phyloP scores from a whole-genome alignment of 129 eudicot species.

The Escallonia rubra region DNA sequence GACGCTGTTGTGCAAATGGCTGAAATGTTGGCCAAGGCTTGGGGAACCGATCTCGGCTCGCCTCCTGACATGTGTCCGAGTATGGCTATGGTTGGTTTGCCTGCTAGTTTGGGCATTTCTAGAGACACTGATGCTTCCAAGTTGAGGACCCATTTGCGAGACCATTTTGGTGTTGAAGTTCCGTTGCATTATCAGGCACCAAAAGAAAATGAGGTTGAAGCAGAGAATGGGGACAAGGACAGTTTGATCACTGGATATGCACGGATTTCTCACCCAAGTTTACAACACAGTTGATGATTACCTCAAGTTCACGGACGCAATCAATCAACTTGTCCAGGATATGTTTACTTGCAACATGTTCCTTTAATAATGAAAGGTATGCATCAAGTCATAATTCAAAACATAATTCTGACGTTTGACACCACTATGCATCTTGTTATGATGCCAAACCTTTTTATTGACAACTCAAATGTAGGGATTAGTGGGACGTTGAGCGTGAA shows the following conservation, averaged over 20 bases:
- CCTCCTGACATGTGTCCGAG: constrained; percentile 86
- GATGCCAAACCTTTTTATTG: no score
- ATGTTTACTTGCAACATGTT: constrained; percentile 55
- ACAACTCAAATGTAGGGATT: no score
- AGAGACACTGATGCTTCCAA: constrained; percentile 56
- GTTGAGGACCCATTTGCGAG: constrained; percentile 66
- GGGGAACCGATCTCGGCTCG: constrained; percentile 76
- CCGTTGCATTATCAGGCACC: constrained; percentile 66
- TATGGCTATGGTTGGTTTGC: constrained; percentile 89
- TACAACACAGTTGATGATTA: constrained; percentile 77
- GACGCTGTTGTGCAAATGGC: constrained; percentile 71
- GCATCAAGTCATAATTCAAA: no score
- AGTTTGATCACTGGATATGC: constrained; percentile 68
- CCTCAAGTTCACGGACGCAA: constrained; percentile 64
- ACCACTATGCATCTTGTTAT: no score
- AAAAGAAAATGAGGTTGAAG: constrained; percentile 38
- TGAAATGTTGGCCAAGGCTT: constrained; percentile 63
- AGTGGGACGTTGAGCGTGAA: no score
- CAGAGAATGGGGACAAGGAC: no score
- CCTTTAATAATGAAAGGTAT: no score
- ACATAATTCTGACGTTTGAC: no score
- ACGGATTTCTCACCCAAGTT: constrained; percentile 91
- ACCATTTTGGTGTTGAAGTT: constrained; percentile 64
- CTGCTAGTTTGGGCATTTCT: constrained; percentile 50
- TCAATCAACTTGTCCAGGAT: constrained; percentile 48